phyloP scores from a whole-genome alignment of 176 grass and related monocot species.

The Guadua angustifolia region DNA sequence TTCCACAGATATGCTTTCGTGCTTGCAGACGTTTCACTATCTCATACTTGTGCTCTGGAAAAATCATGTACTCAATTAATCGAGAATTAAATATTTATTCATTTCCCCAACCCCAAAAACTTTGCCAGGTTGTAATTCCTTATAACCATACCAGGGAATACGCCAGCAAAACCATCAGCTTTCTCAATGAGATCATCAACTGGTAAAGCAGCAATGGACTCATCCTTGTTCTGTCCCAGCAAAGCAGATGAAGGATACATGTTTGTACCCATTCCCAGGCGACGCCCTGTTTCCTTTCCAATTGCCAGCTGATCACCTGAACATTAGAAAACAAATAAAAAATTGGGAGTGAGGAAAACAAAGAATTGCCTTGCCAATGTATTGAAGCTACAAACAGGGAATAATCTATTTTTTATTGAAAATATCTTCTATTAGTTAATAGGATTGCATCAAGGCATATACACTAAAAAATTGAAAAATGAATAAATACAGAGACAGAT shows the following conservation, averaged over 20 bases:
- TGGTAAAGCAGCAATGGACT: constrained; percentile 74
- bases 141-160: constrained; percentile 63
- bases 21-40: constrained; percentile 83
- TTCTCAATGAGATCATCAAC: constrained; percentile 86
- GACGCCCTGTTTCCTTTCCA: constrained; percentile 73
- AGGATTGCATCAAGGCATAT: not conserved
- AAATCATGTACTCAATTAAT: constrained; percentile 1
- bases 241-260: constrained; percentile 87
- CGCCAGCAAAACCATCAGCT: constrained; percentile 88
- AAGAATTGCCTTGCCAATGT: not conserved
- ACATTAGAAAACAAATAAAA: not conserved
- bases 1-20: constrained; percentile 83
- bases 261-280: constrained; percentile 82
- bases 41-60: constrained; percentile 82
- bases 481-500: not conserved
- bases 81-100: not conserved
- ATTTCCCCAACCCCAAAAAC: not conserved
- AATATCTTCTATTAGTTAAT: not conserved
- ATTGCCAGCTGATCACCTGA: constrained; percentile 82
- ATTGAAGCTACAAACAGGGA: not conserved
- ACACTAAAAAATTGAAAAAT: not conserved
- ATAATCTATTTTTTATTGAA: not conserved
- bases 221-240: constrained; percentile 70
- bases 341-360: not conserved
- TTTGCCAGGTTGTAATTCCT: not conserved